Base-by-base conservation (phyloP, 345 rosid genomes). In the Brassica juncea region DNA sequence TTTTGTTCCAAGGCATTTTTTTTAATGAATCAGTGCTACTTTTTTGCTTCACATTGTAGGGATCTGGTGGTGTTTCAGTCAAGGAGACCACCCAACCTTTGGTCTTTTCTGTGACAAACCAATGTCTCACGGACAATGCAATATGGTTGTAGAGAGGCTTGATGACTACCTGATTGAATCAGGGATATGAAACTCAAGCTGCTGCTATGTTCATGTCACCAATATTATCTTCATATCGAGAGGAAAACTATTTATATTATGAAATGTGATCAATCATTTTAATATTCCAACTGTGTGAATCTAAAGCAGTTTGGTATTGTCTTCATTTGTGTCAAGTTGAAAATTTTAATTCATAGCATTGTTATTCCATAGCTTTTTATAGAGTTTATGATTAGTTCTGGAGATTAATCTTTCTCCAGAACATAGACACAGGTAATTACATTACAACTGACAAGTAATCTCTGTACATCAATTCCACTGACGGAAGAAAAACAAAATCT, bases 61-160 rank as follows among this genome's bases (percentile, higher is more conserved):
- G 95, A 11, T 59, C 92, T 2, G 91, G 94, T 37, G 97, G 98
- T 65, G 83, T 85, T 75, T 90, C 95, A 9, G 79, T 93, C 57
- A 90, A 93, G 81, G 91, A 90, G 85, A 90, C 98, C 27, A 74
- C 3, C 39, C 81, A 74, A 78, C 91, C 95, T n/a, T 68, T 93
- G 63, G 62, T 93, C 37, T 71, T 91, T 55, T 91, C 58, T 90
- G 92, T 16, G 92, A 89, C 1, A 91, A 90, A 82, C 98, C 98
- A 16, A 76, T 92, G 88, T 66, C 95, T 69, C 91, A 92, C 2
- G 91, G 93, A 16, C 98, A 89, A 78, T 94, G 97, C 91, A 94
- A 94, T 83, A 85, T 89, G 96, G 77, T 92, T 1, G 95, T 91
- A 2, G 93, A 93, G 82, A 90, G 89, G 97, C 86, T 91, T 7